phyloP scores from a whole-genome alignment of 2,329 filamentous ascomycete genomes.

The Alternaria brassicae region DNA sequence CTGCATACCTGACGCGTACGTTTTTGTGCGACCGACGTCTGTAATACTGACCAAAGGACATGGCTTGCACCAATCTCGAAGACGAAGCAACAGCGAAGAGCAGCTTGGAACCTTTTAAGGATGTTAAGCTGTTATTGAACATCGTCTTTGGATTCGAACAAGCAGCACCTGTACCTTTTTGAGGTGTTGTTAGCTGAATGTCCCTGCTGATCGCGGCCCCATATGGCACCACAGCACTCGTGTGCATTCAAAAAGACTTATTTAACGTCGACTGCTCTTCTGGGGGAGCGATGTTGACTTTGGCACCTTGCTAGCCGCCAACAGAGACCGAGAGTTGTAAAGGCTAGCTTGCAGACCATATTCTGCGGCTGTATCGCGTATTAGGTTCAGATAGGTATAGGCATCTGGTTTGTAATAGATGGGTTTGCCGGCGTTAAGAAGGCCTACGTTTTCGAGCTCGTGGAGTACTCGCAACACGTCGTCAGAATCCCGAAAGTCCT shows the following conservation, averaged over 20 bases:
- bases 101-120: neutral
- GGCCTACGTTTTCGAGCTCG: slow-evolving; percentile 66
- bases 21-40: neutral
- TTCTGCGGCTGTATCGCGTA: slow-evolving; percentile 44
- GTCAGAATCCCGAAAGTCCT: slow-evolving; percentile 71
- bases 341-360: slow-evolving; percentile 54
- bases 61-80: neutral
- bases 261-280: slow-evolving; percentile 21
- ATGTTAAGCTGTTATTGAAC: neutral
- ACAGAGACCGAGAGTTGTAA: slow-evolving; percentile 52
- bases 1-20: neutral
- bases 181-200: neutral
- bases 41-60: neutral
- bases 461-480: slow-evolving; percentile 74
- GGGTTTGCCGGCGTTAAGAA: slow-evolving; percentile 58
- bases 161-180: neutral
- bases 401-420: slow-evolving; percentile 82
- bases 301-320: slow-evolving; percentile 23
- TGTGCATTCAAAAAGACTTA: neutral
- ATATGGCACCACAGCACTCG: neutral
- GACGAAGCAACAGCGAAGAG: neutral
- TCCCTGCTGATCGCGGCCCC: neutral
- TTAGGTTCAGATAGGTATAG: slow-evolving; percentile 56
- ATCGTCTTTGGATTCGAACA: neutral
- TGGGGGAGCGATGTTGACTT: slow-evolving; percentile 10